phyloP scores from a whole-genome alignment of 169 alveolate genomes.

The Babesia bovis region DNA sequence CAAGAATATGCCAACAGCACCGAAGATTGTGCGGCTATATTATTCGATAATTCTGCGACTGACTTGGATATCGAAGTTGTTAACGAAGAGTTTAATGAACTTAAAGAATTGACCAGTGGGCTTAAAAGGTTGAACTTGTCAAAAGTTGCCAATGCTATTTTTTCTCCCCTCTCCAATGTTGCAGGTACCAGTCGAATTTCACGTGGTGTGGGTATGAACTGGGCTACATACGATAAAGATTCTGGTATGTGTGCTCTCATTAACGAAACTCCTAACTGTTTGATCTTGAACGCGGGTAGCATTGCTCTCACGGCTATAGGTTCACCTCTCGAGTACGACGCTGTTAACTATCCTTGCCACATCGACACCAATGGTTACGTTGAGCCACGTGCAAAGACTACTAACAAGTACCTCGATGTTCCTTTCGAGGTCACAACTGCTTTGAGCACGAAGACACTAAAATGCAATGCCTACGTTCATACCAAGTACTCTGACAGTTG shows the following conservation, averaged over 20 bases:
- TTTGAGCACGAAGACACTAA: constrained; percentile 32
- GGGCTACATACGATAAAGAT: constrained; percentile 70
- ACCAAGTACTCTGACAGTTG: constrained; percentile 32
- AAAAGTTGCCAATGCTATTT: constrained; percentile 1
- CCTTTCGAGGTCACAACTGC: constrained; percentile 58
- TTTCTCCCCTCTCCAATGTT: constrained; percentile 38
- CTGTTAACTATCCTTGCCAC: constrained; percentile 69
- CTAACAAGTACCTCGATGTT: neutral
- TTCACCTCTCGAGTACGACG: constrained; percentile 69
- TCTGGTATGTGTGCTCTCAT: constrained; percentile 57
- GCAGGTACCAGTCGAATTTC: constrained; percentile 63
- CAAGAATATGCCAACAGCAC: constrained; percentile 34
- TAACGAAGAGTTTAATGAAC: constrained; percentile 14
- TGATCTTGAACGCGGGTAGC: constrained; percentile 63
- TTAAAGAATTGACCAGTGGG: constrained; percentile 32
- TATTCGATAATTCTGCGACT: constrained; percentile 72
- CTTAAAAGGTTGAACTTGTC: constrained; percentile 19
- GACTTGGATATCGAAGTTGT: constrained; percentile 66
- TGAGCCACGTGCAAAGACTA: constrained; percentile 15
- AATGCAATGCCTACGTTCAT: constrained; percentile 53
- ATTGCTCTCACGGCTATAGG: constrained; percentile 72
- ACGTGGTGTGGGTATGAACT: constrained; percentile 73
- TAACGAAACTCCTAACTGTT: constrained; percentile 70
- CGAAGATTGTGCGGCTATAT: constrained; percentile 63
- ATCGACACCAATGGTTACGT: constrained; percentile 46